Base-by-base conservation (phyloP, 1,139 yeast species). In the Candida frijolesensis region DNA sequence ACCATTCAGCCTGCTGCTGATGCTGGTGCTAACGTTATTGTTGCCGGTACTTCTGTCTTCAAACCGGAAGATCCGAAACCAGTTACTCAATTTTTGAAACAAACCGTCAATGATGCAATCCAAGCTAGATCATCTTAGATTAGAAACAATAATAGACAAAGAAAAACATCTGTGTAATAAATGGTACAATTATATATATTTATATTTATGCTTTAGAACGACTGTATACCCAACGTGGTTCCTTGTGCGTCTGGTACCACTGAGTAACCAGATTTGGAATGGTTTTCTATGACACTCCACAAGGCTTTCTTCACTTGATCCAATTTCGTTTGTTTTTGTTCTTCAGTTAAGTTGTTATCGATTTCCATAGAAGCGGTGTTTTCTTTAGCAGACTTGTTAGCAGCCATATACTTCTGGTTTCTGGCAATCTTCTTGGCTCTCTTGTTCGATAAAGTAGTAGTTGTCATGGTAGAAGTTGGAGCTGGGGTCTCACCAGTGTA, bases 1-100 rank as follows among this genome's bases (percentile, higher is more conserved):
- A 94, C 96, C 6, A 84, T 90, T 49, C 87, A 83, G 48, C 79
- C 79, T 35, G 97, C 97, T 51, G 96, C 98, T 19, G 78, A 79
- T 51, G 97, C 97, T 10, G 98, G 98, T 51, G 99, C 99, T 48
- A 94, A 94, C 67, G 97, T 94, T 45, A 92, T 95, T 65, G 99
- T 94, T 49, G 98, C 99, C 2, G 99, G 99, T 42, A 94, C 99
- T 15, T 82, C 96, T 47, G 95, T 92, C 15, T 94, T 91, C 73
- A 84, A 85, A 56, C 96, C 97, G 12, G 74, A 78, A 6, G 86
- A 87, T 58, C 97, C 97, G 16, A 74, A 72, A 29, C 87, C 82
- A 56, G 87, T 89, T 60, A 91, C 92, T 58, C 73, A 74, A 47
- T 76, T 78, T 57, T 76, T 92, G 74, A 83, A 92, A 62, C 71